phyloP scores from a whole-genome alignment of 345 rosid species.

The Eucalyptus sideroxylon region DNA sequence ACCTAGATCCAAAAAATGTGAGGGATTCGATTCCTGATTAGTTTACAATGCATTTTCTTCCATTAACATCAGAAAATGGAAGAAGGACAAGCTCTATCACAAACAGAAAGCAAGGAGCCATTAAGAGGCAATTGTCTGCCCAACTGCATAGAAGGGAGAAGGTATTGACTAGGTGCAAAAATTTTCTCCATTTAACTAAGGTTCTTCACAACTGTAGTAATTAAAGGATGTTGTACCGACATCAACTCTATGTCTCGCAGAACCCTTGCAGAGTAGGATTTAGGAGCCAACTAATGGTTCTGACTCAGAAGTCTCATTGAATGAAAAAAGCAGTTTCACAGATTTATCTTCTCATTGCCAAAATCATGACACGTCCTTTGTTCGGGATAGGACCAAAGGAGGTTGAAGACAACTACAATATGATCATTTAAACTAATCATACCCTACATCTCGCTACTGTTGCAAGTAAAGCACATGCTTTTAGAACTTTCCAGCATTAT shows the following conservation, averaged over 20 bases:
- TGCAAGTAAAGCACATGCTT: neutral
- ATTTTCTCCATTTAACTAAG: neutral
- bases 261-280: neutral
- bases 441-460: neutral
- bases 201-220: neutral
- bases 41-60: neutral
- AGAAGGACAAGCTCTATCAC: neutral
- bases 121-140: neutral
- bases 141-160: neutral
- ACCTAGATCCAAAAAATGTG: neutral
- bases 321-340: neutral
- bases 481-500: neutral
- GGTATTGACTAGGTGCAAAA: neutral
- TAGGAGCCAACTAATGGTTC: neutral
- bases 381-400: neutral
- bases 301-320: neutral
- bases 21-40: neutral
- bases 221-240: neutral
- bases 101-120: neutral
- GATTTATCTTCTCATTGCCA: neutral
- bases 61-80: neutral
- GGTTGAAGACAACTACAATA: neutral
- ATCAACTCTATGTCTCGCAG: neutral
- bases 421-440: neutral
- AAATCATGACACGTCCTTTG: neutral